These are phyloP conservation scores for Hypoxylon sp. DNA, from an alignment of 2,329 filamentous ascomycete species.

Conservation along the genomic window DNA sequence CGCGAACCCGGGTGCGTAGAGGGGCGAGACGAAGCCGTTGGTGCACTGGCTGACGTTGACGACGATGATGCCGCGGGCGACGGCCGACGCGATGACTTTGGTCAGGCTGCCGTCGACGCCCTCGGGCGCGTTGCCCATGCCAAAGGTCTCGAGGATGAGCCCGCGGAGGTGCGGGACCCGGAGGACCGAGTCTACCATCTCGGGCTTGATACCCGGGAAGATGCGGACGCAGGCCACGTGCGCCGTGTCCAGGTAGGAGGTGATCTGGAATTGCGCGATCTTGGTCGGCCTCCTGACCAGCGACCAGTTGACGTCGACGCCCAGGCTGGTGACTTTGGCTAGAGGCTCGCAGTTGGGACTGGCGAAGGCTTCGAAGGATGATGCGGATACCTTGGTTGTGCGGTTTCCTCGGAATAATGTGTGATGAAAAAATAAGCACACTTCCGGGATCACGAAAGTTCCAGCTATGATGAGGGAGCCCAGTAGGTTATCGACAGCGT, in stretches of 20 bases:
- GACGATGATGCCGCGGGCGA: conserved; percentile 84
- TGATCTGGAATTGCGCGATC: conserved; percentile 81
- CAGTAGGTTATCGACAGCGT: conserved; percentile 91
- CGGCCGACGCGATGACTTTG: conserved; percentile 81
- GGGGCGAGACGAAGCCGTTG: conserved; percentile 80
- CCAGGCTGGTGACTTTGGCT: conserved; percentile 84
- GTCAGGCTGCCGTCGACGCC: conserved; percentile 85
- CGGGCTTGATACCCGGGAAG: conserved; percentile 93
- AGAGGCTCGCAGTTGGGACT: conserved; percentile 89
- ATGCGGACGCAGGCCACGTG: conserved; percentile 91
- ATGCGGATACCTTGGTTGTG: conserved; percentile 88
- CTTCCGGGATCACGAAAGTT: conserved; percentile 93
- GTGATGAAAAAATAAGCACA: conserved; percentile 94
- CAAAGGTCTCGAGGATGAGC: conserved; percentile 91
- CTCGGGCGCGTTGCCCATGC: conserved; percentile 90
- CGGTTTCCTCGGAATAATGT: conserved; percentile 90
- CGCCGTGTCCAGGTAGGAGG: conserved; percentile 83
- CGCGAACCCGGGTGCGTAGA: conserved; percentile 84
- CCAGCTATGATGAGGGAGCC: conserved; percentile 91
- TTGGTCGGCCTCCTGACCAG: conserved; percentile 80
- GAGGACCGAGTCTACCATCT: conserved; percentile 90
- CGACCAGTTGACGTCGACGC: conserved; percentile 85
- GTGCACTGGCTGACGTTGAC: conserved; percentile 94
- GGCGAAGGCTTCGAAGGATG: conserved; percentile 88
- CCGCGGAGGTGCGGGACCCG: conserved; percentile 82